Conservation (phyloP, 116 monocot species). For the Phalaenopsis hybrid region DNA sequence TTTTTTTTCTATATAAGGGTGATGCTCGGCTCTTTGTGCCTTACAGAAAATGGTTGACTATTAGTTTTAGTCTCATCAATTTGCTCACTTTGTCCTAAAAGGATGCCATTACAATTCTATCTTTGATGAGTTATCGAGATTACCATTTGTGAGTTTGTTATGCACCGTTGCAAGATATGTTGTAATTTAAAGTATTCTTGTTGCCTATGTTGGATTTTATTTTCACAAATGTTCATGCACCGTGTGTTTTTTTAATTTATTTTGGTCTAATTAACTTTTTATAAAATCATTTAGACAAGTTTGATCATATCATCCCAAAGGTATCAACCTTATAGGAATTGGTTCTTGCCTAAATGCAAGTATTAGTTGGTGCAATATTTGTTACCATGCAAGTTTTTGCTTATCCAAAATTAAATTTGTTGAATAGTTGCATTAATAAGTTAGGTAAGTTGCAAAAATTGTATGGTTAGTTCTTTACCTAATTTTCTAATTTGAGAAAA, state of each 20-base stretch:
- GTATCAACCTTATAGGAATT: neutral
- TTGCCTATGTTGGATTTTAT: neutral
- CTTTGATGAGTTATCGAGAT: neutral
- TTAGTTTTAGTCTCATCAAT: conserved; percentile 69
- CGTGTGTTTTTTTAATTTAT: neutral
- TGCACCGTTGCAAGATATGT: neutral
- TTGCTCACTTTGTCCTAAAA: conserved; percentile 67
- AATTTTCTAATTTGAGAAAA: neutral
- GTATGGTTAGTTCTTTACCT: neutral
- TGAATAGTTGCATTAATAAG: neutral
- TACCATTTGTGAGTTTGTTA: no score
- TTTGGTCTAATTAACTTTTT: neutral
- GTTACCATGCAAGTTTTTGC: neutral
- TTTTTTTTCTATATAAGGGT: conserved; percentile 26
- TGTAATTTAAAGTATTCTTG: neutral
- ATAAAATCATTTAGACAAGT: neutral
- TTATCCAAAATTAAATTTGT: neutral
- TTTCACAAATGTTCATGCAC: neutral
- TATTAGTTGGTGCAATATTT: neutral
- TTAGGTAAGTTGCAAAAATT: neutral
- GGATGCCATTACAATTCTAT: conserved; percentile 58
- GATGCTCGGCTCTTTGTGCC: conserved; percentile 81
- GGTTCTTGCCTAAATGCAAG: neutral
- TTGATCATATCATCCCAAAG: neutral
- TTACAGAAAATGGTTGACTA: conserved; percentile 63